Evolutionary conservation across 2,329 filamentous ascomycete species (phyloP), one percentile per base, ranked within the genome.

Genomic region (Aspergillus sp.): DNA sequence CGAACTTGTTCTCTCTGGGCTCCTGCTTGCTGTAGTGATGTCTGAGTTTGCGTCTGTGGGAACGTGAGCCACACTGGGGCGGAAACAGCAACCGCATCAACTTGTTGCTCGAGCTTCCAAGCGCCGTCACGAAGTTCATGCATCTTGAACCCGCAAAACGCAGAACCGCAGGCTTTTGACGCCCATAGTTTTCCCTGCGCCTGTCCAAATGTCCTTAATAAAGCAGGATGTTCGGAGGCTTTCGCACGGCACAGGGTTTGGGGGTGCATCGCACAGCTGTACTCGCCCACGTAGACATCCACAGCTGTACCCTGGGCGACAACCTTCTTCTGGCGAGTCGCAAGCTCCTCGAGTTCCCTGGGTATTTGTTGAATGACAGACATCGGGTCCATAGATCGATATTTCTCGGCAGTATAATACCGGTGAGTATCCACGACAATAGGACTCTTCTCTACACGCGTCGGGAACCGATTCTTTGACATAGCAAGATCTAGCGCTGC

Each of bases 81-180:
- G 1, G 63, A 59, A 49, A 82, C 72, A 31, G 75, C 72, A 2
- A 70, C 66, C 19, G 72, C 73, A 19, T 79, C 75, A 7, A 72
- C 75, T 67, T 82, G 80, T 34, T 78, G 73, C 17, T 75, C 73
- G 67, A 85, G 84, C 0, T 81, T 81, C 82, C 82, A 85, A 64
- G 82, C 81, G 11, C 81, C 81, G 11, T 81, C 82, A n/a, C 77
- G 76, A 76, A 82, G 81, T 81, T 81, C 84, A 57, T 82, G 64
- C 81, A 84, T 84, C 50, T 81, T 81, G 61, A 74, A 50, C 6
- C 48, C 44, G 21, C 82, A 84, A 69, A 85, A 85, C 60, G 78
- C 83, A 29, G 72, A 73, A 1, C 82, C 82, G 2, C 77, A 78
- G 13, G 78, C 67, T 42, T 72, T 74, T n/a, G 74, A 61, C 51